These are phyloP conservation scores for Geosmithia flava DNA, from an alignment of 2,329 filamentous ascomycete genomes.

Conservation along the genomic window DNA sequence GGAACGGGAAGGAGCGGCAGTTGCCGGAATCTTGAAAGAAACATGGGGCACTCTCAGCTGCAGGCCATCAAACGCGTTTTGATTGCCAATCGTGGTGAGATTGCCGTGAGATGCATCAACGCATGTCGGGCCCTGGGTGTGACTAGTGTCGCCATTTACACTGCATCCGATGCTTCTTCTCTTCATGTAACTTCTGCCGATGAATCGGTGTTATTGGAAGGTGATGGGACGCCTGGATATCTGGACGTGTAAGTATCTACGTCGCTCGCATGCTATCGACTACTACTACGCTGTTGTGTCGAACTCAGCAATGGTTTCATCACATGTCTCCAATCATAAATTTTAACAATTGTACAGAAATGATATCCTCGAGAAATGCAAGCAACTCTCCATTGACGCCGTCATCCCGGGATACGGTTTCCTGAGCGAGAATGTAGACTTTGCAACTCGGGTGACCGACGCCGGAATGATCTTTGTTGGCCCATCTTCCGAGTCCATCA, in stretches of 20 bases:
- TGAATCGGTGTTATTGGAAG: conserved; percentile 34
- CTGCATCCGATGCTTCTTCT: conserved; percentile 39
- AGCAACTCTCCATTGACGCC: conserved; percentile 34
- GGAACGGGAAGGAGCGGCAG: no score
- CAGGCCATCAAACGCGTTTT: conserved; percentile 27
- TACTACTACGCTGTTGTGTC: conserved; percentile 1
- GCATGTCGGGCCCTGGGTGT: conserved; percentile 31
- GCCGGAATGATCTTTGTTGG: conserved; percentile 49
- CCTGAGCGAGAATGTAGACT: conserved; percentile 49
- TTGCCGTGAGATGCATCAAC: conserved; percentile 37
- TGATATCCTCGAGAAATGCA: conserved; percentile 18
- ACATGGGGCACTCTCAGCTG: background rate
- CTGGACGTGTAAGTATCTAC: conserved; percentile 18
- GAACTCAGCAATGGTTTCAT: no score
- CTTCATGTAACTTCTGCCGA: conserved; percentile 41
- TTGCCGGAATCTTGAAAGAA: background rate
- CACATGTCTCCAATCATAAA: background rate
- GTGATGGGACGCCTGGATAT: conserved; percentile 16
- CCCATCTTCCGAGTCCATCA: conserved; percentile 33
- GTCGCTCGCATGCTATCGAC: background rate
- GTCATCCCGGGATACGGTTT: conserved; percentile 59
- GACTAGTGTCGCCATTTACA: conserved; percentile 44
- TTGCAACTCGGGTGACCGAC: conserved; percentile 37
- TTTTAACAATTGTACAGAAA: conserved; percentile 3
- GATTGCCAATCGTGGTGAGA: conserved; percentile 48